A percentile compares a stretch with the other conserved stretches of the same genome.
Conservation (phyloP, 352 stramenopile species). For the Pythium aristosporum region DNA sequence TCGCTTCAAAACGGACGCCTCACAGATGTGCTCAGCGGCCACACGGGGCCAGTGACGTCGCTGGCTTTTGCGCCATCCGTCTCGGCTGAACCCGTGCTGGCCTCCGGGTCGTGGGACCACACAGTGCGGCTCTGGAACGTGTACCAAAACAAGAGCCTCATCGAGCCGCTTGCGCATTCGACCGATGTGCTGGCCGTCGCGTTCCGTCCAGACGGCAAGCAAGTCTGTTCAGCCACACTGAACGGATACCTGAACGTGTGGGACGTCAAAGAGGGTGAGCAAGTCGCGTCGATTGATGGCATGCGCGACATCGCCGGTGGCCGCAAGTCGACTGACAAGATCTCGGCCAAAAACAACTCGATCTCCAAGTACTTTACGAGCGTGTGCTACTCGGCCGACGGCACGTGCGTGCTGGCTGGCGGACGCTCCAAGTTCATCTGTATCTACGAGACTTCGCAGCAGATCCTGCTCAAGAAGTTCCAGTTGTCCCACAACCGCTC, state of each 20-base stretch:
- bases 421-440: constrained; percentile 99
- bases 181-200: constrained; percentile 96
- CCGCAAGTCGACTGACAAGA: constrained; percentile 76
- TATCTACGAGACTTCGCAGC: constrained; percentile 96
- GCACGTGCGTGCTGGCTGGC: constrained; percentile 95
- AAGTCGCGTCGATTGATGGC: constrained; percentile 96
- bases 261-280: constrained; percentile 95
- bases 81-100: constrained; percentile 85
- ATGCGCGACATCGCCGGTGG: constrained; percentile 96
- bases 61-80: constrained; percentile 91
- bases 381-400: constrained; percentile 98
- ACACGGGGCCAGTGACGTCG: constrained; percentile 96
- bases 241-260: constrained; percentile 97
- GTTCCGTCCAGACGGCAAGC: constrained; percentile 96
- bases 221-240: constrained; percentile 95
- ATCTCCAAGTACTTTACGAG: constrained; percentile 98
- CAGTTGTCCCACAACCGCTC: constrained; percentile 98
- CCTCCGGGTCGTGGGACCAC: constrained; percentile 98
- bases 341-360: constrained; percentile 88
- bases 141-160: constrained; percentile 94
- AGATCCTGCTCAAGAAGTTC: constrained; percentile 99
- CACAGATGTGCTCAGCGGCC: constrained; percentile 97
- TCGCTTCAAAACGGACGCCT: constrained; percentile 96
- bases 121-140: constrained; percentile 99
- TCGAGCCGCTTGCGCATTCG: constrained; percentile 95